phyloP scores from a whole-genome alignment of 305 asterid species.

The Solanum chacoense region DNA sequence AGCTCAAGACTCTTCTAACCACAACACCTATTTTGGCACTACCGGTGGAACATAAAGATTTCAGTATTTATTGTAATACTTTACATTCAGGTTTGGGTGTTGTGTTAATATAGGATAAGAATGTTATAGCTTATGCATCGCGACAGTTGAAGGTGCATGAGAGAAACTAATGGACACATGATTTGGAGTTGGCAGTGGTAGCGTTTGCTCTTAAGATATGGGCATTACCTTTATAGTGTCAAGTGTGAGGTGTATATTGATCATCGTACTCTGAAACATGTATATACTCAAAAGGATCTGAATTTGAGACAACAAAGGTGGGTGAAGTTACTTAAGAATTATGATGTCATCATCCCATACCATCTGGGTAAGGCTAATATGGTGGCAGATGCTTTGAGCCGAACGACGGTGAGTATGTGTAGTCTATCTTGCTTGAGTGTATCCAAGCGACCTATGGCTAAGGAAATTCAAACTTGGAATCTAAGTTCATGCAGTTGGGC shows the following conservation, averaged over 20 bases:
- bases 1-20: too few relatives aligned
- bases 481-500: neutral
- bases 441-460: too few relatives aligned
- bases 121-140: neutral
- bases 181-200: neutral
- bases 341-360: too few relatives aligned
- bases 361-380: too few relatives aligned
- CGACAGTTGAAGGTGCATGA: neutral
- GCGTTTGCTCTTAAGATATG: neutral
- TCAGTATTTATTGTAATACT: neutral
- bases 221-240: neutral
- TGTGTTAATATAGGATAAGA: neutral
- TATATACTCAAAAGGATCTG: neutral
- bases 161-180: neutral
- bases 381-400: too few relatives aligned
- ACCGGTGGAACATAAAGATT: too few relatives aligned
- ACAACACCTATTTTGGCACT: too few relatives aligned
- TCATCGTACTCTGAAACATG: neutral
- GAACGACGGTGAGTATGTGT: too few relatives aligned
- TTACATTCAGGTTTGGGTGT: neutral
- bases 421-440: too few relatives aligned
- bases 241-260: neutral
- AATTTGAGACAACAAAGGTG: neutral
- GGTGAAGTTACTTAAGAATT: neutral
- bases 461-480: neutral